Evolutionary conservation across 1,139 yeast species (phyloP).

Genomic region (Arxiozyma heterogenica): DNA sequence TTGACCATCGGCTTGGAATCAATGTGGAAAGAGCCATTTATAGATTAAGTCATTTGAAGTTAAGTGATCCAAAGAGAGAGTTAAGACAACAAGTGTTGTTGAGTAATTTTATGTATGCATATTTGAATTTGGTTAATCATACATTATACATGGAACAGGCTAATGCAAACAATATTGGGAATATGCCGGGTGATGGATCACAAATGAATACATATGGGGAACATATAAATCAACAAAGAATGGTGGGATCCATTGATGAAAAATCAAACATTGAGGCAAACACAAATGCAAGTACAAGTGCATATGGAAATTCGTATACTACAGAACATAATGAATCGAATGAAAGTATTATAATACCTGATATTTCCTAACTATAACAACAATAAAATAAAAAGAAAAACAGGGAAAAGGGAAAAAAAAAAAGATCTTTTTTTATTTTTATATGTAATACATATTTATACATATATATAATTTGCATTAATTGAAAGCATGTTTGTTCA

Average conservation of each 20-base stretch:
- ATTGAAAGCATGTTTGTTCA: too few relatives aligned
- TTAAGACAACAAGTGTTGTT: slow-evolving; percentile 82
- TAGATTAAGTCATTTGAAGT: slow-evolving; percentile 79
- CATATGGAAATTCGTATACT: slow-evolving; percentile 2
- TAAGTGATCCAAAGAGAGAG: slow-evolving; percentile 89
- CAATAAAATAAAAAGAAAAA: too few relatives aligned
- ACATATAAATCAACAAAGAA: background rate
- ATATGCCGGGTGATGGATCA: background rate
- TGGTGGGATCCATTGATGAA: background rate
- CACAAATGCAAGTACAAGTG: background rate
- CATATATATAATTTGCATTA: too few relatives aligned
- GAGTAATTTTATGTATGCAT: slow-evolving; percentile 96
- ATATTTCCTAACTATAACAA: slow-evolving; percentile 3
- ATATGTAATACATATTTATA: too few relatives aligned
- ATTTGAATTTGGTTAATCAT: slow-evolving; percentile 87
- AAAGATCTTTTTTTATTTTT: too few relatives aligned
- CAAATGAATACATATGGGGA: background rate
- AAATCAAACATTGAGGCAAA: background rate
- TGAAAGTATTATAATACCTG: slow-evolving; percentile 14
- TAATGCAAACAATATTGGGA: background rate
- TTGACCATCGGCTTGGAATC: slow-evolving; percentile 79
- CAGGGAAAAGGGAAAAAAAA: too few relatives aligned
- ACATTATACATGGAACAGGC: slow-evolving; percentile 59
- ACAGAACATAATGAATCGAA: slow-evolving; percentile 11
- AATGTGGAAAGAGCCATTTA: slow-evolving; percentile 95